Evolutionary conservation across 352 stramenopile species (phyloP), one percentile per base, ranked within the genome.

Genomic region (Salisapilia sapeloensis): DNA sequence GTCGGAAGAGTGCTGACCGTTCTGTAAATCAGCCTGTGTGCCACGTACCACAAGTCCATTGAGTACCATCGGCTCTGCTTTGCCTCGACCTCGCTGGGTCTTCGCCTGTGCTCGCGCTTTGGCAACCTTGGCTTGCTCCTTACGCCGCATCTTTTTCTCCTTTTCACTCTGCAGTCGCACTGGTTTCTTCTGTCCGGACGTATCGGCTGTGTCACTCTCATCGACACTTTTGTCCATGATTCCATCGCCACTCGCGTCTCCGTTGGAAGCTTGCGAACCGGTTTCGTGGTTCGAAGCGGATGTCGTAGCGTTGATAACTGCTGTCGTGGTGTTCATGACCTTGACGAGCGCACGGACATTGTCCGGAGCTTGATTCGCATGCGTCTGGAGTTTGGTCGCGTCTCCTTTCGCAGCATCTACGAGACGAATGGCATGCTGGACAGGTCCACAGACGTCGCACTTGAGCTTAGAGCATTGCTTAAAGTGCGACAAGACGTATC

Each of bases 391-490:
- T 40, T 91, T 66, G 3, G 52, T 45, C 13, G 67, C 50, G 34
- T 91, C 83, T 4, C 56, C 56, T 29, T 78, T 76, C 17, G 69
- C 86, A 23, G 69, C 81, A 23, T 91, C 75, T 2, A 91, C 67
- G 20, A 91, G 75, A 44, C 89, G 86, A 34, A 92, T 92, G 4
- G 76, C 76, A 29, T 87, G 80, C 0, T 75, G 60, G 14, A 92
- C 79, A 6, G 77, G 77, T 1, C 78, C 80, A 31, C 77, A 92
- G 0, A 93, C 79, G 38, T 87, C 76, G 46, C 79, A 93, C 22
- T 91, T 86, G 60, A 86, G 80, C 39, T 91, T 90, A 49, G 84
- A 85, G 62, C 76, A 92, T 35, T 89, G 76, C 53, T 92, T 89
- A 52, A 89, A 92, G 44, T 92, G 76, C 12, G 72, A 89, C 31